Conservation (phyloP, 345 rosid genomes). For the Lumnitzera littorea region DNA sequence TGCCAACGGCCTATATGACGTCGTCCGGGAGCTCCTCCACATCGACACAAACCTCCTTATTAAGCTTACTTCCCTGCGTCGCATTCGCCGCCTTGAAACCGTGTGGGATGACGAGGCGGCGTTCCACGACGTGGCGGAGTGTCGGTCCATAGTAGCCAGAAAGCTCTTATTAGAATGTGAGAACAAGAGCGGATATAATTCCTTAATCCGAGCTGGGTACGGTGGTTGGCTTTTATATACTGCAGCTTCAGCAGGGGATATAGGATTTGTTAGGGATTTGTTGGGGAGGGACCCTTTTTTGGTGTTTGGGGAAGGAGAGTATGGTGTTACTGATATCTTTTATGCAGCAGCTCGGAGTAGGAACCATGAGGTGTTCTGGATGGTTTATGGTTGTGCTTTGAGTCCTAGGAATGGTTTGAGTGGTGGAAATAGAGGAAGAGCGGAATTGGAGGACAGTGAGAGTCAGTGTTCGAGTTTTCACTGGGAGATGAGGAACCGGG, state of each 20-base stretch:
- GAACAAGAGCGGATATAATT: constrained; percentile 38
- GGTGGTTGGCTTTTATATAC: constrained; percentile 98
- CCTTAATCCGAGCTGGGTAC: constrained; percentile 80
- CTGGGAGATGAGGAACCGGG: constrained; percentile 73
- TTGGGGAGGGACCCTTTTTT: constrained; percentile 72
- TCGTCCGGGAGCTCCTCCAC: constrained; percentile 77
- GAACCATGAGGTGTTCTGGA: constrained; percentile 54
- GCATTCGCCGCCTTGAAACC: constrained; percentile 94
- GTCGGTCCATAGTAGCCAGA: constrained; percentile 64
- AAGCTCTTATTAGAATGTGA: constrained; percentile 58
- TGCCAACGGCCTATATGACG: constrained; percentile 81
- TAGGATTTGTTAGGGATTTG: constrained; percentile 54
- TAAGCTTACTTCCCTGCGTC: constrained; percentile 92
- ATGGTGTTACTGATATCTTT: constrained; percentile 77
- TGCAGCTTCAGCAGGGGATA: constrained; percentile 89
- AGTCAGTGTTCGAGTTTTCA: constrained; percentile 35
- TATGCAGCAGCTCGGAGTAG: constrained; percentile 81
- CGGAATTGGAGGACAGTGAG: constrained; percentile 24
- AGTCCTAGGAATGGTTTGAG: constrained; percentile 25
- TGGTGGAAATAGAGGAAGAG: constrained; percentile 25
- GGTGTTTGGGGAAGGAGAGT: constrained; percentile 96
- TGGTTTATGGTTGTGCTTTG: constrained; percentile 40
- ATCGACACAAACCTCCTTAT: constrained; percentile 90
- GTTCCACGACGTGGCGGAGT: constrained; percentile 50
- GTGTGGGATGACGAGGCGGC: constrained; percentile 87